Evolutionary conservation across 2,329 filamentous ascomycete genomes (phyloP).

Genomic region (Penicillium sclerotigenum): DNA sequence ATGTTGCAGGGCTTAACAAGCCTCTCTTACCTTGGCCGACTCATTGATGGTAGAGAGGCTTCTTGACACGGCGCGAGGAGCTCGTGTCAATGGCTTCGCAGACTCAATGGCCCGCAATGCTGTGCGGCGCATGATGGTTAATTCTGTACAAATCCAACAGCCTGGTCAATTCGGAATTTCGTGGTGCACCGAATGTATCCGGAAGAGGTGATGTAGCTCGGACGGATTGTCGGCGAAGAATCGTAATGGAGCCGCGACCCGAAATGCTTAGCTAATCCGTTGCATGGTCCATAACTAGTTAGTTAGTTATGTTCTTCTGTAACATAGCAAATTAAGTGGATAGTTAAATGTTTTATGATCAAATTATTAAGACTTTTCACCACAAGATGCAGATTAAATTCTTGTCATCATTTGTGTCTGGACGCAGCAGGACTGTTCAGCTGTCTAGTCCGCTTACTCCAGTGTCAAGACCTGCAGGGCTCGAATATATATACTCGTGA

Average conservation of each 20-base stretch:
- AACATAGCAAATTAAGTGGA: background rate
- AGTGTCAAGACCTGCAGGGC: slow-evolving; percentile 1
- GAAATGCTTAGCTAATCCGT: slow-evolving; percentile 32
- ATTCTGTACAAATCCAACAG: slow-evolving; percentile 3
- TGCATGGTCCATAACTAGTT: slow-evolving; percentile 4
- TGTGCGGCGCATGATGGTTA: slow-evolving; percentile 39
- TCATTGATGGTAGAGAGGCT: slow-evolving; percentile 37
- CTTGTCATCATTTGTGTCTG: background rate
- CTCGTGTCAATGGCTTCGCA: slow-evolving; percentile 35
- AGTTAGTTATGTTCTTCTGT: background rate
- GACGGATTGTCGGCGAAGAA: slow-evolving; percentile 16
- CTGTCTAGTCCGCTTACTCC: slow-evolving; percentile 7
- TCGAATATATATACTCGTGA: slow-evolving; percentile 1
- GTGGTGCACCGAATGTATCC: slow-evolving; percentile 12
- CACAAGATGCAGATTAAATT: background rate
- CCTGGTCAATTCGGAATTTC: background rate
- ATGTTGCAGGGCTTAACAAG: background rate
- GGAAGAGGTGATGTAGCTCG: slow-evolving; percentile 13
- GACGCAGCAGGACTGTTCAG: background rate
- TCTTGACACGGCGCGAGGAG: slow-evolving; percentile 35
- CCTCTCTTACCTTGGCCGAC: slow-evolving; percentile 33
- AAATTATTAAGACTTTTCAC: background rate
- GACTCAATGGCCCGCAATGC: slow-evolving; percentile 41
- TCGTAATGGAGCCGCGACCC: slow-evolving; percentile 22
- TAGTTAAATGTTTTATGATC: background rate